These are phyloP conservation scores for Alternaria triticimaculans DNA, from an alignment of 2,329 filamentous ascomycete genomes.

Conservation along the genomic window DNA sequence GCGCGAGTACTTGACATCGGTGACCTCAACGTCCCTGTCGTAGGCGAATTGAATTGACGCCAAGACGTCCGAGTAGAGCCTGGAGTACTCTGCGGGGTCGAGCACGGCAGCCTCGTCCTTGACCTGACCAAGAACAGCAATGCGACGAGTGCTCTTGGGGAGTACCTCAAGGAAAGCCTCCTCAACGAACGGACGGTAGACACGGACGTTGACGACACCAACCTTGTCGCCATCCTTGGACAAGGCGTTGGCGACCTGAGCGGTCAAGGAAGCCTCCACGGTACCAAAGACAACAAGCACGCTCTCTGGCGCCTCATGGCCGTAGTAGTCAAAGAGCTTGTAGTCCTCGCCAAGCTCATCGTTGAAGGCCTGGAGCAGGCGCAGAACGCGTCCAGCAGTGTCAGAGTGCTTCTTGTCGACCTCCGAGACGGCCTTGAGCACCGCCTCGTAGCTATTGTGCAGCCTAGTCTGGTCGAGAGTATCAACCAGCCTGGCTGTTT, in stretches of 20 bases:
- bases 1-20: constrained; percentile 90
- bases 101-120: constrained; percentile 72
- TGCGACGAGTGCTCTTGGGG: constrained; percentile 74
- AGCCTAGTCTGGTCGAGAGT: constrained; percentile 76
- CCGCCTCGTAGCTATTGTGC: constrained; percentile 70
- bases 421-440: constrained; percentile 67
- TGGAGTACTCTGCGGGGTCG: constrained; percentile 80
- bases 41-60: constrained; percentile 76
- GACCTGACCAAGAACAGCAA: constrained; percentile 92
- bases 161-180: constrained; percentile 87
- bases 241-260: constrained; percentile 78
- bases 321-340: constrained; percentile 90
- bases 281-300: constrained; percentile 94
- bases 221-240: constrained; percentile 76
- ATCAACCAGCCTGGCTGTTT: constrained; percentile 83
- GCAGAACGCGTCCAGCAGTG: constrained; percentile 73
- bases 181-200: constrained; percentile 95
- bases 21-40: constrained; percentile 67
- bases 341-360: constrained; percentile 93
- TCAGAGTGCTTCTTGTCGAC: constrained; percentile 73
- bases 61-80: constrained; percentile 88
- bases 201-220: constrained; percentile 86
- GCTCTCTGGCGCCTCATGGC: constrained; percentile 77
- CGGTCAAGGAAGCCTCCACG: constrained; percentile 83
- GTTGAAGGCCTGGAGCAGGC: constrained; percentile 78